These are phyloP conservation scores for Abrus precatorius DNA, from an alignment of 306 rosid genomes.

Conservation along the genomic window DNA sequence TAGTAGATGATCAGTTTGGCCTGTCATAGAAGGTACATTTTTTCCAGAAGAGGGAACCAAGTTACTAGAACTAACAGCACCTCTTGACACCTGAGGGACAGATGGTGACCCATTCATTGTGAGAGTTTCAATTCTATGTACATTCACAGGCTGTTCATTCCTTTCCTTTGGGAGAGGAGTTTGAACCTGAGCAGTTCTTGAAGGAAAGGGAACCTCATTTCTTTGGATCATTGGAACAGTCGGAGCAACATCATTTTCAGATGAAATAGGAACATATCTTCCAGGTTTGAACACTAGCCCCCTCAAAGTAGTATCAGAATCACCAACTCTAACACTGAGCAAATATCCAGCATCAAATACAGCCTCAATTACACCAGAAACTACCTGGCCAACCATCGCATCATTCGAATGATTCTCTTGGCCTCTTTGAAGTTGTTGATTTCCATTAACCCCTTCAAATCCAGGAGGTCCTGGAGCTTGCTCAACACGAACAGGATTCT, in stretches of 20 bases:
- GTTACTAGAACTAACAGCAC: slow-evolving; percentile 53
- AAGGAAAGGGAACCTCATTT: slow-evolving; percentile 64
- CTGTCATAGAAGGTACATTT: slow-evolving; percentile 44
- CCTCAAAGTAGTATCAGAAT: slow-evolving; percentile 74
- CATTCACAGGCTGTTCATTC: slow-evolving; percentile 52
- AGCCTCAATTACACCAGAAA: slow-evolving; percentile 89
- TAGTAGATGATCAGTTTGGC: slow-evolving; percentile 55
- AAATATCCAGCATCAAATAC: slow-evolving; percentile 94
- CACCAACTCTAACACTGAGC: slow-evolving; percentile 81
- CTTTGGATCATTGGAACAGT: slow-evolving; percentile 80
- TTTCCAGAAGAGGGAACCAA: slow-evolving; percentile 54
- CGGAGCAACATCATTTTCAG: slow-evolving; percentile 91
- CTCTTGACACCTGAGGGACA: slow-evolving; percentile 55
- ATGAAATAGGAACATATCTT: slow-evolving; percentile 71
- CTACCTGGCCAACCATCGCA: slow-evolving; percentile 72
- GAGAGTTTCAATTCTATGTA: slow-evolving; percentile 51
- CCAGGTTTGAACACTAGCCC: slow-evolving; percentile 94
- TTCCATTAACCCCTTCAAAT: slow-evolving; percentile 61
- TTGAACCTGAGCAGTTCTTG: slow-evolving; percentile 54
- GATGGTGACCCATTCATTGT: slow-evolving; percentile 55
- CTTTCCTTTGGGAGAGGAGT: slow-evolving; percentile 62
- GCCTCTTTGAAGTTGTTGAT: slow-evolving; percentile 61
- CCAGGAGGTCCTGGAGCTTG: slow-evolving; percentile 63
- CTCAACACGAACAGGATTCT: slow-evolving; percentile 53
- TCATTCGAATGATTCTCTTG: slow-evolving; percentile 53